Conservation (phyloP, 179 eudicot genomes). For the Nepenthes alata region DNA sequence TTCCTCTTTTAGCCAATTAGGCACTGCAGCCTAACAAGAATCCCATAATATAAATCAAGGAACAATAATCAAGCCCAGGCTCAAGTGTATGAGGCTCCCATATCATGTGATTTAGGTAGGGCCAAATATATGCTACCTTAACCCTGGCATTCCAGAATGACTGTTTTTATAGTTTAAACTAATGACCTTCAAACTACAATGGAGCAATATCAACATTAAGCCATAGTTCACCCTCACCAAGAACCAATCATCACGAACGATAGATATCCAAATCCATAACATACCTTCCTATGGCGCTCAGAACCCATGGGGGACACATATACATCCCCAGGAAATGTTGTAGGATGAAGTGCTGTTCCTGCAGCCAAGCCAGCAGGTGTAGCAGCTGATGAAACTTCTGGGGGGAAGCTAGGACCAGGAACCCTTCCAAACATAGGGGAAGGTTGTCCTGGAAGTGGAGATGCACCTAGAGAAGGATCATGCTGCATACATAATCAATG, state of each 20-base stretch:
- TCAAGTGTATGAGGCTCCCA: too few relatives aligned
- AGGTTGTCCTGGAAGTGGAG: slow-evolving; percentile 51
- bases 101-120: too few relatives aligned
- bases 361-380: slow-evolving; percentile 42
- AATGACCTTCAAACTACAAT: too few relatives aligned
- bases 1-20: slow-evolving; percentile 97
- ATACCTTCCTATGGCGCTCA: slow-evolving; percentile 87
- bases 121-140: too few relatives aligned
- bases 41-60: slow-evolving; percentile 1
- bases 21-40: slow-evolving; percentile 68
- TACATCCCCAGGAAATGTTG: slow-evolving; percentile 51
- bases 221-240: too few relatives aligned
- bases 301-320: slow-evolving; percentile 50
- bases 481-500: slow-evolving; percentile 30
- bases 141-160: too few relatives aligned
- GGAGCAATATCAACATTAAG: too few relatives aligned
- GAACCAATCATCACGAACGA: too few relatives aligned
- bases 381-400: slow-evolving; percentile 37
- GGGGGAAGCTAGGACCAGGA: slow-evolving; percentile 49
- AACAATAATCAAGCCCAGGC: not conserved
- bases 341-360: slow-evolving; percentile 3
- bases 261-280: not conserved
- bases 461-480: slow-evolving; percentile 43
- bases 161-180: too few relatives aligned
- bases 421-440: slow-evolving; percentile 48